Evolutionary conservation across 1,284 basidiomycete species (phyloP), one percentile per base, ranked within the genome.

Genomic region (Xerocomus nothofagi): DNA sequence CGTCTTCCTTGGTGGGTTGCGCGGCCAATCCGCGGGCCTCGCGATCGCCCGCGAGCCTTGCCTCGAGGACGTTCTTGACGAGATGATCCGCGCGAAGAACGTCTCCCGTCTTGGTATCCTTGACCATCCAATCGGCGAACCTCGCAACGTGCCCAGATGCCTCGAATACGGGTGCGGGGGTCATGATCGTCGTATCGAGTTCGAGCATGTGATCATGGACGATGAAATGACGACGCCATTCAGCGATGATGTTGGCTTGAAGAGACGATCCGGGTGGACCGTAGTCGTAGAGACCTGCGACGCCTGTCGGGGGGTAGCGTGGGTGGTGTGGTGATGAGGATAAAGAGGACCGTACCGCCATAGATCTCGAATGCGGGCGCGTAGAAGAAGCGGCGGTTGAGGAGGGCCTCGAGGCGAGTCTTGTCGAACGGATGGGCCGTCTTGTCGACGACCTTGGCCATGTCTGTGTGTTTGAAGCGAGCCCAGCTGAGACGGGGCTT

Each of bases 81-180:
- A 99, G 82, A 72, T 99, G 97, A 71, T 99, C 96, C 15, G 96
- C 96, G 48, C 97, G 88, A 63, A 97, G 87, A 49, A 99, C 97
- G 66, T 99, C 95, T 40, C 95, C 95, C 27, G 89, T 97, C 76
- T 93, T 86, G 20, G 75, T 73, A 65, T 99, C 97, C 75, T 97
- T 97, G 68, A 93, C 91, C 97, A 99, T 99, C 95, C 95, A 99
- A 69, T 99, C 97, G 17, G 96, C 91, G 66, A 99, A 99, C 63
- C 96, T 86, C 54, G 96, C 96, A 50, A 99, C 97, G 73, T 99
- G 97, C 30, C 97, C 97, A 27, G 94, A 98, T 0, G 96, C 90
- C 72, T 98, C 96, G 70, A 99, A 95, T 6, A 99, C 96, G 14
- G 95, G 81, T 1, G 91, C 81, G 24, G 95, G 88, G 0, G 96